Base-by-base conservation (phyloP, 352 stramenopile genomes). In the Phytophthora meadii region DNA sequence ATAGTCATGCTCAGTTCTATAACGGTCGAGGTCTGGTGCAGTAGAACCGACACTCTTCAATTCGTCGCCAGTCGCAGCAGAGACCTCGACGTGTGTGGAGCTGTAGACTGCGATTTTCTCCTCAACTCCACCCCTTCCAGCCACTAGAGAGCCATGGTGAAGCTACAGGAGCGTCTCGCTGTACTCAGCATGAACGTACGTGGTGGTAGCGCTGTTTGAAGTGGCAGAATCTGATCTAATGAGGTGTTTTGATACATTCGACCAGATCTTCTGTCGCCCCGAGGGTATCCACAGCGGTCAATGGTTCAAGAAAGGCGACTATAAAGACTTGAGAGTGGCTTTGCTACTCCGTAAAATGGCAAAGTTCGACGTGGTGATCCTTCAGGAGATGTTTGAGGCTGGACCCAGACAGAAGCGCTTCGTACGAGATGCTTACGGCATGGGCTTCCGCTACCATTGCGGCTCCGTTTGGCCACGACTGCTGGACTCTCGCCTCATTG, bases 301-400 rank as follows among this genome's bases (percentile, higher is more conserved):
- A 32, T 93, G 84, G 84, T 88, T 93, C 52, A 65, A 78, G 41
- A 46, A 57, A 7, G 84, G 87, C n/a, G 87, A 94, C 68, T 70
- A 84, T 57, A 94, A 94, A 60, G 81, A 94, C 54, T 66, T 92
- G 37, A 80, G 87, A 12, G 59, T 87, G 28, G 66, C 80, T 41
- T 75, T 92, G 32, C 62, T 94, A 45, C 76, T 91, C 22, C 79
- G 76, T 12, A 94, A 94, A 50, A 90, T 94, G 42, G 68, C 68
- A 17, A 60, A 81, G 15, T 90, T 90, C 39, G 87, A 94, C 52
- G 64, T 94, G 44, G 82, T 92, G 24, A 78, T 92, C 17, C 63
- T 94, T 2, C 64, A 92, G 76, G 84, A 93, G 70, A 91, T 92
- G 84, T 93, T 93, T 61, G 84, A 93, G 64, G 76, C 77, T 2